These are phyloP conservation scores for Colletotrichum tanaceti DNA, from an alignment of 2,329 filamentous ascomycete species.

Conservation along the genomic window DNA sequence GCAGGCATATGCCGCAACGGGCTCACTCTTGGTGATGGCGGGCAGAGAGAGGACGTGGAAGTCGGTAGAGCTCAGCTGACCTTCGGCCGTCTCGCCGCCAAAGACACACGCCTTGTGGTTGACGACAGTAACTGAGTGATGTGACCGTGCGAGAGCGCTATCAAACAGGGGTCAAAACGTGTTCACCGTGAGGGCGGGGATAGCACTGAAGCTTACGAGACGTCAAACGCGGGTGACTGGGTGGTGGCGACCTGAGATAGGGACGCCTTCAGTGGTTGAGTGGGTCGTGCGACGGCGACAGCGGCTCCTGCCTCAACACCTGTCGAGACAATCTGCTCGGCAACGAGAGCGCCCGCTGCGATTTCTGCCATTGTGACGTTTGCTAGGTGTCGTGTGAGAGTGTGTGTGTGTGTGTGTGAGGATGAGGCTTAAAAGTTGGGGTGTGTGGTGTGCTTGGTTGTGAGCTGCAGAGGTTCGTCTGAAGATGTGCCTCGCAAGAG, in stretches of 20 bases:
- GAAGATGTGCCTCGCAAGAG: not conserved
- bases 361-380: slow-evolving; percentile 51
- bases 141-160: slow-evolving; percentile 57
- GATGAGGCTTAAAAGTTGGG: too few species aligned
- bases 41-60: slow-evolving; percentile 65
- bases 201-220: slow-evolving; percentile 44
- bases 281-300: slow-evolving; percentile 61
- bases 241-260: slow-evolving; percentile 59
- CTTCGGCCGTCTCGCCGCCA: slow-evolving; percentile 57
- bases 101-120: slow-evolving; percentile 67
- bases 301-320: slow-evolving; percentile 55
- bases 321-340: slow-evolving; percentile 55
- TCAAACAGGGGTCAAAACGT: not conserved
- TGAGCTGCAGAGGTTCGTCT: not conserved
- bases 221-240: slow-evolving; percentile 43
- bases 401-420: not conserved
- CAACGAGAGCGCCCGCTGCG: slow-evolving; percentile 52
- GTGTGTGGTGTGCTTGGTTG: not conserved
- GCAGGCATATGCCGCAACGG: slow-evolving; percentile 45
- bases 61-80: slow-evolving; percentile 59
- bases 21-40: slow-evolving; percentile 49
- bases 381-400: not conserved
- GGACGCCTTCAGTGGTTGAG: slow-evolving; percentile 62
- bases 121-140: slow-evolving; percentile 65
- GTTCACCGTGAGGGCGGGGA: not conserved